A percentile compares a stretch with the other conserved stretches of the same genome.
Evolutionary conservation across 257 asterid species (phyloP).

Genomic region (Echites panduratus): DNA sequence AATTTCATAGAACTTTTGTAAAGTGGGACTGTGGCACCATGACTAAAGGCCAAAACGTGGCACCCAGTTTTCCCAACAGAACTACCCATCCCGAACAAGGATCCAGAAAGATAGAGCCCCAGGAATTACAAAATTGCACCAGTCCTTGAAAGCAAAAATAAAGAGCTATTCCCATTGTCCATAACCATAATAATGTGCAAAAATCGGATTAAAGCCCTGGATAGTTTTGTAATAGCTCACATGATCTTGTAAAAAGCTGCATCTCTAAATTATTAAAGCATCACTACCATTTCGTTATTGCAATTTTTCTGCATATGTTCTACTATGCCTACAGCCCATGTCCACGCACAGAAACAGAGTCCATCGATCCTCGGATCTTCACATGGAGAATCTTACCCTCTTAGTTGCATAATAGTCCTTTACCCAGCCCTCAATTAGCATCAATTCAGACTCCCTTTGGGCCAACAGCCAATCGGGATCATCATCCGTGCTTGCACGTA

Average conservation of each 20-base stretch:
- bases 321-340: background rate
- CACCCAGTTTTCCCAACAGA: background rate
- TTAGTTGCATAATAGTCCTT: constrained; percentile 39
- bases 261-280: background rate
- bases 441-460: constrained; percentile 59
- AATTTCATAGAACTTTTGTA: background rate
- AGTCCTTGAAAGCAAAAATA: background rate
- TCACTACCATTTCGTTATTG: background rate
- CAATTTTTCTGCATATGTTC: background rate
- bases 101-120: background rate
- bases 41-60: background rate
- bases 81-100: no score
- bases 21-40: background rate
- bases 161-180: background rate
- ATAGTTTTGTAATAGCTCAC: no score
- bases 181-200: background rate
- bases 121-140: background rate
- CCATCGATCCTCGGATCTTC: background rate
- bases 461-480: constrained; percentile 89
- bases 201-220: background rate
- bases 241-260: background rate
- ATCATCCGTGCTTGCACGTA: constrained; percentile 59
- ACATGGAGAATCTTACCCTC: constrained; percentile 31
- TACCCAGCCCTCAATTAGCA: constrained; percentile 63
- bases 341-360: background rate